Conservation (phyloP, 2,329 filamentous ascomycete species). For the Trichoderma sp. region DNA sequence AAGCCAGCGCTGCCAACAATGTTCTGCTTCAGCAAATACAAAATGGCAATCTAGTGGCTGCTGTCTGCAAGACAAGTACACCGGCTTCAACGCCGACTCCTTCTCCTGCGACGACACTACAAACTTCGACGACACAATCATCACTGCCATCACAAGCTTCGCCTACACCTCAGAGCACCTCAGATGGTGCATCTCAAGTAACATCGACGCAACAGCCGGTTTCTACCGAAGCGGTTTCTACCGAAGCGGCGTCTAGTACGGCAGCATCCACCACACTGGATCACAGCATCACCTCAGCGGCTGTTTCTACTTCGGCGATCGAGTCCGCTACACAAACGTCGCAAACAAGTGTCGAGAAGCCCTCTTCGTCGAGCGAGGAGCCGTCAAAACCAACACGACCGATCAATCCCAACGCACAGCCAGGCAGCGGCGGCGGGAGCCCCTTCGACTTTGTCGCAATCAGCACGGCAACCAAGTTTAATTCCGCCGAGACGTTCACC, state of each 20-base stretch:
- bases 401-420: conserved; percentile 13
- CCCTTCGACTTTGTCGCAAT: conserved; percentile 29
- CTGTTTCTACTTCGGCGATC: background rate
- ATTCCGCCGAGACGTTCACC: background rate
- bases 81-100: background rate
- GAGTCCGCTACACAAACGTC: background rate
- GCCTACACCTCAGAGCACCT: background rate
- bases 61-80: background rate
- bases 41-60: background rate
- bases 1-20: conserved; percentile 26
- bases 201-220: background rate
- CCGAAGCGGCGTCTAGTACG: background rate
- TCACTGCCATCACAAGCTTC: background rate
- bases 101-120: background rate
- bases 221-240: background rate
- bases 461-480: background rate
- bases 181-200: background rate
- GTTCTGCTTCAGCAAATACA: conserved; percentile 6
- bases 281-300: background rate
- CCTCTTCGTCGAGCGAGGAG: conserved; percentile 4
- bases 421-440: conserved; percentile 30
- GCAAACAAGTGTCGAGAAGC: background rate
- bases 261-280: background rate
- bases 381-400: conserved; percentile 18
- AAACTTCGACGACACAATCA: background rate